A percentile compares a stretch with the other conserved stretches of the same genome.
Evolutionary conservation across 805 yeast species (phyloP).

Genomic region (Ogataea naganishii): DNA sequence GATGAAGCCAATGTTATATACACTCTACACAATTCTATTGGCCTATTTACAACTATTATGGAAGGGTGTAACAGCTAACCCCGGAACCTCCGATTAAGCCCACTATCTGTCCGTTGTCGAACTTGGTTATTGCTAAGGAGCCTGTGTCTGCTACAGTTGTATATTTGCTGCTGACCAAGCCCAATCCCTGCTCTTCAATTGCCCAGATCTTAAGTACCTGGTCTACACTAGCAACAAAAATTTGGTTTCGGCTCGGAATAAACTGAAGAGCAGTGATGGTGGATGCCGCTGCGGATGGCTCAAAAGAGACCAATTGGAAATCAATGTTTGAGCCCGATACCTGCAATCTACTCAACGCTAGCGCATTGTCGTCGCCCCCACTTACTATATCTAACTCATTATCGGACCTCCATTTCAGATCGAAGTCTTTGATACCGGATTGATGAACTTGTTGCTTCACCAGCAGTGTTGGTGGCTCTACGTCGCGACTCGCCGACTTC

Average conservation of each 20-base stretch:
- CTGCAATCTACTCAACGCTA: slow-evolving; percentile 33
- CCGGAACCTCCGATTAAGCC: slow-evolving; percentile 78
- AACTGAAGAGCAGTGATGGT: slow-evolving; percentile 63
- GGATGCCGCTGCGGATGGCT: slow-evolving; percentile 68
- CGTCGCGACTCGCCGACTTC: slow-evolving; percentile 4
- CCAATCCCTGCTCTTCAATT: slow-evolving; percentile 21
- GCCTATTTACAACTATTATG: background rate
- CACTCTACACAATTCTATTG: background rate
- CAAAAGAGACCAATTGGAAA: slow-evolving; percentile 25
- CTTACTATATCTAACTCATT: slow-evolving; percentile 35
- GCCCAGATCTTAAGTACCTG: slow-evolving; percentile 69
- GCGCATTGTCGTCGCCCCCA: slow-evolving; percentile 92
- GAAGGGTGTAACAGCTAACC: slow-evolving; percentile 20
- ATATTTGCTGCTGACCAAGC: slow-evolving; percentile 34
- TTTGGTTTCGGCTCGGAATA: slow-evolving; percentile 17
- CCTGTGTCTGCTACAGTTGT: slow-evolving; percentile 93
- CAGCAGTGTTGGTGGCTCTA: slow-evolving; percentile 20
- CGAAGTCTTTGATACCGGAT: slow-evolving; percentile 71
- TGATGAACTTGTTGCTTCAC: slow-evolving; percentile 60
- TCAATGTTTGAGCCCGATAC: slow-evolving; percentile 9
- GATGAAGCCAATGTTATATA: too few relatives aligned
- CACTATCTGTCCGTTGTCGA: slow-evolving; percentile 19
- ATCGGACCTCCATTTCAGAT: slow-evolving; percentile 9
- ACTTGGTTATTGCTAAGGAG: slow-evolving; percentile 37
- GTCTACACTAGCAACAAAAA: slow-evolving; percentile 72